Conservation (phyloP, 768 basidiomycete species). For the Tylopilus subfusipes region DNA sequence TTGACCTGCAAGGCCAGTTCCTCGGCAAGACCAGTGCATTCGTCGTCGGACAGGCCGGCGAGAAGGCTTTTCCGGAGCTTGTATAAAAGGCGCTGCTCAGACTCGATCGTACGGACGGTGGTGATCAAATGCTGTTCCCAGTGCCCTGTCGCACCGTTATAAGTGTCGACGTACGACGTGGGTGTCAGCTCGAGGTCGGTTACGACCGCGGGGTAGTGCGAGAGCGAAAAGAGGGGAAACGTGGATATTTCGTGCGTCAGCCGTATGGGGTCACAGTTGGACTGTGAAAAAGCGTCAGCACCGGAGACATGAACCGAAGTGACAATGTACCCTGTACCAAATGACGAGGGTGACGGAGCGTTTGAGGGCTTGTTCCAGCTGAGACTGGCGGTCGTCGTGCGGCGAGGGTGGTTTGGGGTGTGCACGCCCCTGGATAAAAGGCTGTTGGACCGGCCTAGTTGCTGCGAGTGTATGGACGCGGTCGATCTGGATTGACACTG, state of each 20-base stretch:
- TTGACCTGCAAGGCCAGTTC: constrained; percentile 49
- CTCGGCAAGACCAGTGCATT: constrained; percentile 53
- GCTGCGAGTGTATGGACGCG: constrained; percentile 23
- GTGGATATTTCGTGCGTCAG: constrained; percentile 55
- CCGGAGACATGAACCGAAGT: background rate
- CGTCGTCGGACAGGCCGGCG: constrained; percentile 52
- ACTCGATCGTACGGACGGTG: constrained; percentile 55
- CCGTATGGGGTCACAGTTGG: constrained; percentile 52
- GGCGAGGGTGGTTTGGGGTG: constrained; percentile 12
- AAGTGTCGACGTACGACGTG: constrained; percentile 59
- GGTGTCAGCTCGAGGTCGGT: constrained; percentile 51
- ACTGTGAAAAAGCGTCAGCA: constrained; percentile 31
- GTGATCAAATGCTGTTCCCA: constrained; percentile 68
- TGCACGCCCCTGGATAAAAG: constrained; percentile 12
- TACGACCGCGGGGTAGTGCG: constrained; percentile 48
- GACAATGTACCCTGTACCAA: constrained; percentile 59
- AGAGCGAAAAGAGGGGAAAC: constrained; percentile 63
- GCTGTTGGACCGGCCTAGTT: constrained; percentile 9
- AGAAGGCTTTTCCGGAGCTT: constrained; percentile 56
- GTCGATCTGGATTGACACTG: constrained; percentile 29
- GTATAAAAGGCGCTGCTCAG: constrained; percentile 61
- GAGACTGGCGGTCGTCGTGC: constrained; percentile 26
- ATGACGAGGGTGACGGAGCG: constrained; percentile 63
- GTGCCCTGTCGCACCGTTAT: constrained; percentile 47
- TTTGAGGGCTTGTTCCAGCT: constrained; percentile 38